Base-by-base conservation (phyloP, 257 asterid species). In the Solanum microdontum region DNA sequence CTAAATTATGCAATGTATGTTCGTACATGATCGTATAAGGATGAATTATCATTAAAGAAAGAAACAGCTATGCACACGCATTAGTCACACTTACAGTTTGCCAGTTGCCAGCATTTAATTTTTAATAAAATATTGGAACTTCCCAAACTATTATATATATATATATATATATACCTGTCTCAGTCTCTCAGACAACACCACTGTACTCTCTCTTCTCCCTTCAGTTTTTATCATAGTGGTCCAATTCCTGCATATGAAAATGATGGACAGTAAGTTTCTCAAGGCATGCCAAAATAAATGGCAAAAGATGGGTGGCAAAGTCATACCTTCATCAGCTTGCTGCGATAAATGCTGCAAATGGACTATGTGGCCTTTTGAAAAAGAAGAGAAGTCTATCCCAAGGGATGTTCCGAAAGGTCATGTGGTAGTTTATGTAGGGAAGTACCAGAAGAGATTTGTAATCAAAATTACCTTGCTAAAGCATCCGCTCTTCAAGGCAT, bases 351-450 rank as follows among this genome's bases (percentile, higher is more conserved):
- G 98, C 90, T 92, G 98, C 62, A 86, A 88, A 62, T 92, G 96
- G 96, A 85, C 92, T 7, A 19, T 88, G 33, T 90, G 93, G 96
- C 89, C 91, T 19, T 86, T 90, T 5, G 21, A 86, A 83, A 92
- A 86, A 11, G 94, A 92, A 28, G 94, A 92, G 88, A 87, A 88
- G 82, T 85, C 80, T 23, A 95, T 95, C 45, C 98, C 98, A 0
- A 89, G 89, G 23, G 99, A 95, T 72, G 99, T 96, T 39, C 98
- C 99, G 0, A 96, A 92, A 93, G 99, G 99, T 23, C 99, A 96
- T 88, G 69, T 92, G 89, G 99, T 92, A 40, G 95, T 95, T 55
- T 96, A 95, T 28, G 98, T 96, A 6, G 99, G 99, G 5, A 96
- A 94, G 60, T 85, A 74, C 68, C 93, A 89, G 36, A 95, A 93